Conservation (phyloP, 1,284 basidiomycete species). For the Cutaneotrichosporon cutaneum region DNA sequence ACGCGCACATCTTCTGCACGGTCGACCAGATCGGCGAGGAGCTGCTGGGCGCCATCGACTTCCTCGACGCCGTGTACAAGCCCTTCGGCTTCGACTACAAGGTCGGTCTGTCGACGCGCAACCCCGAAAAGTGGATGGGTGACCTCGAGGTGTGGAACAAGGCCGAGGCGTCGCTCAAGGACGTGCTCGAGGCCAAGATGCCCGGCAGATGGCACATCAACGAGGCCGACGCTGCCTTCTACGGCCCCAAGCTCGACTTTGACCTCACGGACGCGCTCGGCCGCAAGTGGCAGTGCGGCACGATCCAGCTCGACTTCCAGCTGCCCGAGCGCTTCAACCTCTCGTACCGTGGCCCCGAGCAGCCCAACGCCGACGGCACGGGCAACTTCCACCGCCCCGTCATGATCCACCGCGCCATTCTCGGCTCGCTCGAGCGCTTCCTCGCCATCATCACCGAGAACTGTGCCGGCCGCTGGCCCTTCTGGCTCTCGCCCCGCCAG, state of each 20-base stretch:
- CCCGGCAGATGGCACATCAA: conserved; percentile 92
- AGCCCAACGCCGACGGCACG: conserved; percentile 54
- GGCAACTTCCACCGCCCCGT: conserved; percentile 73
- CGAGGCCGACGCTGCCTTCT: conserved; percentile 96
- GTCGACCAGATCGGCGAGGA: conserved; percentile 87
- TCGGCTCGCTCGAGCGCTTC: conserved; percentile 93
- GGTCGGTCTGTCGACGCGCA: conserved; percentile 88
- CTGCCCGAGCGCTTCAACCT: conserved; percentile 97
- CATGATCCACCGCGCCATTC: conserved; percentile 96
- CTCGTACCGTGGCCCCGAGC: conserved; percentile 71
- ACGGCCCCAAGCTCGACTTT: conserved; percentile 94
- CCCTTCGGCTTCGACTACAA: conserved; percentile 97
- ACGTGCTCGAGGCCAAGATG: conserved; percentile 81
- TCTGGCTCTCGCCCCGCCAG: conserved; percentile 96
- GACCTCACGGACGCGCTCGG: conserved; percentile 89
- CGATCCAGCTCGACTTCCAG: conserved; percentile 95
- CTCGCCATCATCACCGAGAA: conserved; percentile 97
- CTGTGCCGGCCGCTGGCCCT: conserved; percentile 98
- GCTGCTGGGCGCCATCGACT: conserved; percentile 84
- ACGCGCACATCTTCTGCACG: conserved; percentile 90
- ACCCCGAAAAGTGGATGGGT: conserved; percentile 90
- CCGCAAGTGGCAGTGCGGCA: conserved; percentile 96
- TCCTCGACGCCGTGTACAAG: conserved; percentile 91
- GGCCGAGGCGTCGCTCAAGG: conserved; percentile 80
- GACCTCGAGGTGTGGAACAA: conserved; percentile 84